phyloP scores from a whole-genome alignment of 1,284 basidiomycete genomes.

The Psilocybe mexicana region DNA sequence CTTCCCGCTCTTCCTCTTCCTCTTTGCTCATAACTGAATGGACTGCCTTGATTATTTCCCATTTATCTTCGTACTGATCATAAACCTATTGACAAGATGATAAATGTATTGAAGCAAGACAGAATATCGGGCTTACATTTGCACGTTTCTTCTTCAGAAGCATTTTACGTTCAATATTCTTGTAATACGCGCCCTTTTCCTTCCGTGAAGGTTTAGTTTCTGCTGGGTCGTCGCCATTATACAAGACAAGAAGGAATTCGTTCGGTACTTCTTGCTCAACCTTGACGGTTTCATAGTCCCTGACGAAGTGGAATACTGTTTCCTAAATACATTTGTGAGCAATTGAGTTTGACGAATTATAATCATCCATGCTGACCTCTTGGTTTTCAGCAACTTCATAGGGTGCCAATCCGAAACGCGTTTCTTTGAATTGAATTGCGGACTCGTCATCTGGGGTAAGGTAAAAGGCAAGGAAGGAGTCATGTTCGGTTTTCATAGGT shows the following conservation, averaged over 20 bases:
- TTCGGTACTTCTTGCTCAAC: constrained; percentile 82
- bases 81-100: constrained; percentile 41
- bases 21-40: constrained; percentile 52
- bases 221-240: constrained; percentile 55
- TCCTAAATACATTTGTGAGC: constrained; percentile 38
- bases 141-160: constrained; percentile 81
- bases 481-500: constrained; percentile 83
- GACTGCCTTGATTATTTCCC: constrained; percentile 72
- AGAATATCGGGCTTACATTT: constrained; percentile 47
- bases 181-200: constrained; percentile 79
- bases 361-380: constrained; percentile 37
- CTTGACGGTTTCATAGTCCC: constrained; percentile 83
- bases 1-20: constrained; percentile 46
- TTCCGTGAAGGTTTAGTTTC: constrained; percentile 34
- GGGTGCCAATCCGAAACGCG: constrained; percentile 39
- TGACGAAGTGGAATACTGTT: constrained; percentile 70
- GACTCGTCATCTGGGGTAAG: constrained; percentile 78
- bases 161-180: constrained; percentile 85
- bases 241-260: constrained; percentile 79
- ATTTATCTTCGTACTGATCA: constrained; percentile 73
- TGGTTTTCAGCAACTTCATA: constrained; percentile 51
- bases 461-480: constrained; percentile 89
- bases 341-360: neutral
- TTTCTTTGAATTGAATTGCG: constrained; percentile 59
- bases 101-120: constrained; percentile 6